These are phyloP conservation scores for Phanerodontia chrysosporium DNA, from an alignment of 768 basidiomycete species.

Conservation along the genomic window DNA sequence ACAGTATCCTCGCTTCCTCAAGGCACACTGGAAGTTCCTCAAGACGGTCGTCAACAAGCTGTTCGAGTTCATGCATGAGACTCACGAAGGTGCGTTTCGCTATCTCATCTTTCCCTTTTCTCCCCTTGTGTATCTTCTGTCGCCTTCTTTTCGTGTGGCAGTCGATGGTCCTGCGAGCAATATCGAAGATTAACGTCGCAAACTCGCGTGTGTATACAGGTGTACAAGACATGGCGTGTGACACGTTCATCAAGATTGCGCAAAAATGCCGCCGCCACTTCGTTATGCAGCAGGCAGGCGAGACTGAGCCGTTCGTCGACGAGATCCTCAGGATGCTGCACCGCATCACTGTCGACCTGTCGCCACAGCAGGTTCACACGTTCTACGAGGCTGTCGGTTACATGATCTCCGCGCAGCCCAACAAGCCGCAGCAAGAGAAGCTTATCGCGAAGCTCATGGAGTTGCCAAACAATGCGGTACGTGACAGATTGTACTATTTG, in stretches of 20 bases:
- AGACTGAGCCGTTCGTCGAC: constrained; percentile 96
- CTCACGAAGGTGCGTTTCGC: constrained; percentile 81
- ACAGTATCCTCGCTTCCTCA: constrained; percentile 98
- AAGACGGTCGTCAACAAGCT: constrained; percentile 99
- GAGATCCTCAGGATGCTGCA: constrained; percentile 91
- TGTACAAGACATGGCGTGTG: constrained; percentile 99
- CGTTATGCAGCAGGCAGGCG: constrained; percentile 96
- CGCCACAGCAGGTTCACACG: constrained; percentile 94
- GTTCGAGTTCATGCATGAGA: constrained; percentile 99
- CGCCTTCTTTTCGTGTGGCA: constrained; percentile 4
- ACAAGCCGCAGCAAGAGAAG: constrained; percentile 95
- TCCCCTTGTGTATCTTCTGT: constrained; percentile 9
- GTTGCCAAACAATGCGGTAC: constrained; percentile 90
- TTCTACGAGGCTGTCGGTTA: constrained; percentile 99
- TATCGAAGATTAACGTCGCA: constrained; percentile 13
- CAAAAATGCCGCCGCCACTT: constrained; percentile 98
- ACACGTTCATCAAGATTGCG: constrained; percentile 99
- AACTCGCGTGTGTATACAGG: constrained; percentile 39
- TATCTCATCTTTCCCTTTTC: background rate
- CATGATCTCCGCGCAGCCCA: constrained; percentile 99
- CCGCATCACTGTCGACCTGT: constrained; percentile 90
- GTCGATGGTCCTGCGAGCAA: background rate
- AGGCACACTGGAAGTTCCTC: constrained; percentile 99
- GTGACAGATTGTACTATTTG: constrained; percentile 29
- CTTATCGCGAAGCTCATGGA: constrained; percentile 96